Evolutionary conservation across 495 filamentous ascomycete species (phyloP), one percentile per base, ranked within the genome.

Genomic region (Clohesyomyces aquaticus): DNA sequence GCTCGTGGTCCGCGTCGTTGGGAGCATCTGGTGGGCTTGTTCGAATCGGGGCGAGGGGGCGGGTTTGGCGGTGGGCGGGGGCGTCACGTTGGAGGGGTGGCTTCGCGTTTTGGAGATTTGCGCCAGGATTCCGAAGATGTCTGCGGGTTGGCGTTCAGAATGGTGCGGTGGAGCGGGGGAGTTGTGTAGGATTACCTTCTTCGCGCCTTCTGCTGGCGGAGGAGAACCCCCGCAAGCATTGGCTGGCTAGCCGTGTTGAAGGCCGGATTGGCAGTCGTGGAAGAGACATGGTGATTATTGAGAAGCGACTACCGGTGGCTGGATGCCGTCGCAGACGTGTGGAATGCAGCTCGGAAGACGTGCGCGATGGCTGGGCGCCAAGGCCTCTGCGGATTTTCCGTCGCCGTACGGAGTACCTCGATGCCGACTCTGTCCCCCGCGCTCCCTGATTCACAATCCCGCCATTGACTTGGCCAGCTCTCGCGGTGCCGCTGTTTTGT

Each of bases 201-300:
- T 38, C 14, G 32, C 32, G 14, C 6, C 32, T 6, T 6, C 32
- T 6, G 32, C 6, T 14, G 32, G 32, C 32, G 32, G 32, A 38
- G 14, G 32, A 55, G 16, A 58, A 26, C 21, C 11, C 8, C 46
- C 46, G 23, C 22, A 35, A 25, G 32, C 61, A 58, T 21, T 28
- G 11, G 3, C 32, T 14, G 14, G 32, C 22, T 3, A 51, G 4
- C 2, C 21, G 3, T 9, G 27, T 21, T n/a, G 27, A 14, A 14
- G 14, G 16, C 6, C 35, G 41, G 26, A 47, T 4, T 8, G 55
- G 21, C n/a, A 47, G 14, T 46, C 32, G 55, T 4, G n/a, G 12
- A 3, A 58, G 55, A 4, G 41, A 58, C 55, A 58, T 58, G 55
- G 55, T 25, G 19, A 26, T 11, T 3, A 4, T 4, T n/a, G n/a